Conservation (phyloP, 2,329 filamentous ascomycete genomes). For the Claviceps purpurea region DNA sequence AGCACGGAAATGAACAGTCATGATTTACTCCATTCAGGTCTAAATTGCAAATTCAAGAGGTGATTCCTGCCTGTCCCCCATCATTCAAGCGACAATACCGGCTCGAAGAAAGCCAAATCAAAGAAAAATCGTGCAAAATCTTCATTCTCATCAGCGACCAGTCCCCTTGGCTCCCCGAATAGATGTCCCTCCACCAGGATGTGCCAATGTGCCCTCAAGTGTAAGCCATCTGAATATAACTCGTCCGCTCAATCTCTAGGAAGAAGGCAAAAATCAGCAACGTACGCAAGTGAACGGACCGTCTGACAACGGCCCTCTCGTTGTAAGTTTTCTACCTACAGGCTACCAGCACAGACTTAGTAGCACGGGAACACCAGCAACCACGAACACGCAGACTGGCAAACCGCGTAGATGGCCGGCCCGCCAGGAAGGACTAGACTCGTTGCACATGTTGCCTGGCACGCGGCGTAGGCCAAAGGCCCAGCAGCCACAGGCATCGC, state of each 20-base stretch:
- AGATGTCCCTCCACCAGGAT: background rate
- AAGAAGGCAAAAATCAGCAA: background rate
- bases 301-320: background rate
- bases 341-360: background rate
- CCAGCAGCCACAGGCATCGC: background rate
- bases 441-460: background rate
- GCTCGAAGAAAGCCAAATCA: too few relatives aligned
- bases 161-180: background rate
- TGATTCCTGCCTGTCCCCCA: too few relatives aligned
- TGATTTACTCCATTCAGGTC: too few relatives aligned
- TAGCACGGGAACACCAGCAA: background rate
- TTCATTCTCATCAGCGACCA: too few relatives aligned
- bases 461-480: background rate
- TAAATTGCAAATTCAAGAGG: too few relatives aligned
- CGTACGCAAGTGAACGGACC: background rate
- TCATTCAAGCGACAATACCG: too few relatives aligned
- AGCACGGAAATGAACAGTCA: too few relatives aligned
- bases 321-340: background rate
- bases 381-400: background rate
- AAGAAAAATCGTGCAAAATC: too few relatives aligned
- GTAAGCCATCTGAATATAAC: background rate
- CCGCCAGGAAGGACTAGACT: background rate
- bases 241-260: background rate
- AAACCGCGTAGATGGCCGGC: background rate
- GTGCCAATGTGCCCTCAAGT: background rate